Base-by-base conservation (phyloP, 495 filamentous ascomycete genomes). In the Aspergillus asperescens region DNA sequence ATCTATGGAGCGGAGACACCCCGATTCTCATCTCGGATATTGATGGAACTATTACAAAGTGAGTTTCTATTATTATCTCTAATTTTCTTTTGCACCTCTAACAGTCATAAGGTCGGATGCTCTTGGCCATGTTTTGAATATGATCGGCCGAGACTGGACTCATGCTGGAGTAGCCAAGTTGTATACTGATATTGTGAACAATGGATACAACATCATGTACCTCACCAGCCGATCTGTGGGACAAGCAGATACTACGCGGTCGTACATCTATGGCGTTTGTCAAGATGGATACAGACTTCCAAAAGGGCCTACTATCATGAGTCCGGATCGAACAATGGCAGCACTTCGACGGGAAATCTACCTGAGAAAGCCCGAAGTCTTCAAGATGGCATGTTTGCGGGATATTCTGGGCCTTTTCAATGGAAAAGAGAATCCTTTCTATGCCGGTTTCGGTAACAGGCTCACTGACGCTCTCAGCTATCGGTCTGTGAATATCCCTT, bases 181-280 rank as follows among this genome's bases (percentile, higher is more conserved):
- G 10, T 99, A 96, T 68, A 89, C 85, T 13, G 93, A 99, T 54
- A 99, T 99, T 53, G 87, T 84, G 7, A 84, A 85, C 54, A 99
- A 99, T 63, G 93, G 93, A 3, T 99, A 99, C 73, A 95, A 99
- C 65, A 90, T 99, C 59, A 87, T 99, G 77, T 99, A 99, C 62
- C 80, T 99, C 29, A 99, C 94, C 0, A 93, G 87, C 70, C 84
- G 93, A 37, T 89, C 88, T 7, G 90, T 96, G 40, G 93, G 93
- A 0, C 92, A 95, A 67, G 85, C 93, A 20, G 93, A 99, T 66
- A 90, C 79, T 0, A 99, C 93, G 7, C 74, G 94, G 48, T 82
- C 87, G 2, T 99, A 99, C 69, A 77, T 99, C 0, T 84, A 91
- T 42, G 91, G 92, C 8, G 88, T 99, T 15, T 74, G 80, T 15